Evolutionary conservation across 768 basidiomycete genomes (phyloP).

Genomic region (Lanmaoa pseudosensibilis): DNA sequence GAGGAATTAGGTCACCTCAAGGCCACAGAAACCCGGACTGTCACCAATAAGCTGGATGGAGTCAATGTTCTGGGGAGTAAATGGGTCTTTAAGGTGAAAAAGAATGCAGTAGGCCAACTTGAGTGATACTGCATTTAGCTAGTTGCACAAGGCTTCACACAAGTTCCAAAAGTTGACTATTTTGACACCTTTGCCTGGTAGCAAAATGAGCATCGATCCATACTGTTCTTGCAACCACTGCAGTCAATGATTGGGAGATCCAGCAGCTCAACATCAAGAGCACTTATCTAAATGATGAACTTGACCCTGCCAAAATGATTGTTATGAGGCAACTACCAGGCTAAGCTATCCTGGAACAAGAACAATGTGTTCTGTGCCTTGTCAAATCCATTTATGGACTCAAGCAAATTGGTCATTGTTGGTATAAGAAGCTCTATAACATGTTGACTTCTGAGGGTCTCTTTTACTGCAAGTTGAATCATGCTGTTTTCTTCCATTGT

Average conservation of each 20-base stretch:
- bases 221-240: background rate
- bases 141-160: background rate
- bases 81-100: slow-evolving; percentile 8
- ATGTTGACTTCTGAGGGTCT: background rate
- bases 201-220: background rate
- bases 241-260: background rate
- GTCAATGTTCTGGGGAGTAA: background rate
- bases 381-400: too few relatives aligned
- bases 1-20: background rate
- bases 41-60: background rate
- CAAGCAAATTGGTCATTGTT: background rate
- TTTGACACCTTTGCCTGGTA: background rate
- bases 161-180: background rate
- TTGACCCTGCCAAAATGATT: background rate
- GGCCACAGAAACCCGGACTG: background rate
- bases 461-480: background rate
- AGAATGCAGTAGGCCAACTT: background rate
- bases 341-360: background rate
- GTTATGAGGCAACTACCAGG: background rate
- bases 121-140: background rate
- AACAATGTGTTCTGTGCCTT: too few relatives aligned
- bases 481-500: background rate
- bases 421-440: background rate
- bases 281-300: background rate
- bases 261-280: background rate